Evolutionary conservation across 176 grass and related monocot genomes (phyloP), one percentile per base, ranked within the genome.

Genomic region (Guadua angustifolia): DNA sequence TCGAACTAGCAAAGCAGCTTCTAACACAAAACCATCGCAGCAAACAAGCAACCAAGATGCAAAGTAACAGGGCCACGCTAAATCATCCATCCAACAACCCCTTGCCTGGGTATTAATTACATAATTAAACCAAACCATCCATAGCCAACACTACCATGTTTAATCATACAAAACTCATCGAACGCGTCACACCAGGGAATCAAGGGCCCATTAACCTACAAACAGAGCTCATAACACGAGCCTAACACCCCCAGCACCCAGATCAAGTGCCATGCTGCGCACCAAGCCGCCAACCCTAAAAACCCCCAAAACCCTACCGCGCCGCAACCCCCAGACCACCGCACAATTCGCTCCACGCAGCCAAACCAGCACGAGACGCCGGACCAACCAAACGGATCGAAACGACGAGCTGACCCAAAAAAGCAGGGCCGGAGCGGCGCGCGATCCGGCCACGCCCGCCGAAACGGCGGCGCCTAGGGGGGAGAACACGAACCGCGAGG

Each of bases 251-350:
- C 44, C 51, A 19, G 10, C 11, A 12, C 4, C 47, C 66, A 79
- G 73, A 86, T 90, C 79, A 90, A 73, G 79, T 79, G 82, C 42
- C 84, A 68, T 3, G 32, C 59, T 44, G 29, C 13, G 22, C 68
- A 9, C 68, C 59, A 74, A 71, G 19, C 80, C 68, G 6, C 68
- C 59, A 74, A 71, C 36, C 80, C 69, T 36, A 67, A 80, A 70
- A 73, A 13, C 21, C 69, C 58, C 35, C 64, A 86, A 86, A 83
- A 83, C 84, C 79, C 74, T 87, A 86, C 50, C n/a, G 16, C 47
- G 7, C 1, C 73, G 9, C 78, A 33, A 40, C 29, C 36, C 64
- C 56, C 25, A 51, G 40, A 59, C 57, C 40, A 7, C 6, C 40
- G 40, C 40, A 42, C 7, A 2, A 42, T 42, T 7, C 40, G 40